Conservation (phyloP, 352 stramenopile genomes). For the Phytopythium kandeliae region DNA sequence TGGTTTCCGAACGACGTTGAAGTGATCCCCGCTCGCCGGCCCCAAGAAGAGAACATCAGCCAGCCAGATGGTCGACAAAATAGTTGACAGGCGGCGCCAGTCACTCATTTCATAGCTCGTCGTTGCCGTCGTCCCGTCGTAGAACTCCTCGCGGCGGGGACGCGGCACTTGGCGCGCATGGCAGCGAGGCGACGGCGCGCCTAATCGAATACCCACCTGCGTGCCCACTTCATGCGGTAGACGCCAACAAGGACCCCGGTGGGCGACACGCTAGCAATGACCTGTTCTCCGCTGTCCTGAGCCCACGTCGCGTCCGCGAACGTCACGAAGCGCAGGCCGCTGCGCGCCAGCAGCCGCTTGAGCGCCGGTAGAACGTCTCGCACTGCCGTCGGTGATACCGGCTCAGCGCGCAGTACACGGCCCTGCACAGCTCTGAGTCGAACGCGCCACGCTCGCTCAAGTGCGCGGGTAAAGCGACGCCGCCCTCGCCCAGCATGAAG, state of each 20-base stretch:
- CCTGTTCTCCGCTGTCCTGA: background rate
- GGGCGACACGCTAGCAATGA: conserved; percentile 1
- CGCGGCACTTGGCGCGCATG: too few relatives aligned
- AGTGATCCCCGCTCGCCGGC: too few relatives aligned
- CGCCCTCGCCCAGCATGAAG: conserved; percentile 8
- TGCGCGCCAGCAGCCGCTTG: background rate
- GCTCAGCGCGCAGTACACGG: conserved; percentile 11
- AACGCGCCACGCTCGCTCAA: background rate
- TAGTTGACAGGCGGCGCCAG: too few relatives aligned
- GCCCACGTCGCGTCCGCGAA: conserved; percentile 7
- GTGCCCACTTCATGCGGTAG: background rate
- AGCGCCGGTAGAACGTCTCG: conserved; percentile 12
- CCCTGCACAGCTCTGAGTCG: conserved; percentile 4
- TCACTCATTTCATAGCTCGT: too few relatives aligned
- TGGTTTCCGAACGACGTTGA: too few relatives aligned
- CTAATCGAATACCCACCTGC: background rate
- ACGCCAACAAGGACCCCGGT: background rate
- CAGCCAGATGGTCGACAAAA: too few relatives aligned
- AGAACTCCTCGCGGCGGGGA: too few relatives aligned
- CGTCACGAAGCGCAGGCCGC: conserved; percentile 4
- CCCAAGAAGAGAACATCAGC: too few relatives aligned
- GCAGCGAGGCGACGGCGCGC: too few relatives aligned
- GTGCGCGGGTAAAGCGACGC: conserved; percentile 1
- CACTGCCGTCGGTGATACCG: conserved; percentile 12
- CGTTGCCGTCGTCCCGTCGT: too few relatives aligned